Conservation (phyloP, 495 filamentous ascomycete genomes). For the Articulospora tetracladia region DNA sequence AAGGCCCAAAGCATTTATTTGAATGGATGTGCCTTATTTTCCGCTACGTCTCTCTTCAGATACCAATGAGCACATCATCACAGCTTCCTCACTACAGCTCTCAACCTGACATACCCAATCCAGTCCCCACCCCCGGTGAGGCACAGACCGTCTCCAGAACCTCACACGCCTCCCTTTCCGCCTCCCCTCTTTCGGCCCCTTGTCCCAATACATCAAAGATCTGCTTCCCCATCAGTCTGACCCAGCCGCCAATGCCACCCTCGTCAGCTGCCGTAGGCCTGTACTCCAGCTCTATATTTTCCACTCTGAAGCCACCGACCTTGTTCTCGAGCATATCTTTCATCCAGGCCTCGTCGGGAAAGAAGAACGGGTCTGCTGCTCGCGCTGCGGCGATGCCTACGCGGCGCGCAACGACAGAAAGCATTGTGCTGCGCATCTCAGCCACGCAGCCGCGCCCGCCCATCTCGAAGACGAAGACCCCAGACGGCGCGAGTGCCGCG, state of each 20-base stretch:
- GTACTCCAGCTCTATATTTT: conserved; percentile 59
- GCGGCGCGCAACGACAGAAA: conserved; percentile 48
- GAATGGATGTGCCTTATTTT: no score
- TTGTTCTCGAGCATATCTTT: conserved; percentile 42
- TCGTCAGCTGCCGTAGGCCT: conserved; percentile 52
- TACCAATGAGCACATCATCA: no score
- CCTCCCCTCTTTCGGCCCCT: conserved; percentile 45
- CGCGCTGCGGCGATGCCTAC: conserved; percentile 43
- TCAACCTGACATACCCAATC: conserved; percentile 70
- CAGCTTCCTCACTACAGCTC: conserved; percentile 56
- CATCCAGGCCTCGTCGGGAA: conserved; percentile 55
- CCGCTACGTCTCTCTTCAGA: no score
- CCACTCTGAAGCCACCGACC: conserved; percentile 52
- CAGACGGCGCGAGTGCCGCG: conserved; percentile 50
- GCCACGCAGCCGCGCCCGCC: conserved; percentile 68
- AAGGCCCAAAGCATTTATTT: no score
- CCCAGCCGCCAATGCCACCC: conserved; percentile 69
- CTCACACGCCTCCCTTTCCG: conserved; percentile 51
- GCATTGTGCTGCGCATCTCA: conserved; percentile 58
- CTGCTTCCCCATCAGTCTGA: conserved; percentile 57
- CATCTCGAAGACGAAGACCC: conserved; percentile 66
- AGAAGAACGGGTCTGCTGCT: conserved; percentile 66
- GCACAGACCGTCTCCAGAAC: conserved; percentile 50
- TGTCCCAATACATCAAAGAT: conserved; percentile 50
- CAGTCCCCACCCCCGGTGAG: conserved; percentile 55